These are phyloP conservation scores for Ettlia oleoabundans DNA, from an alignment of 139 green algal species.

Conservation along the genomic window DNA sequence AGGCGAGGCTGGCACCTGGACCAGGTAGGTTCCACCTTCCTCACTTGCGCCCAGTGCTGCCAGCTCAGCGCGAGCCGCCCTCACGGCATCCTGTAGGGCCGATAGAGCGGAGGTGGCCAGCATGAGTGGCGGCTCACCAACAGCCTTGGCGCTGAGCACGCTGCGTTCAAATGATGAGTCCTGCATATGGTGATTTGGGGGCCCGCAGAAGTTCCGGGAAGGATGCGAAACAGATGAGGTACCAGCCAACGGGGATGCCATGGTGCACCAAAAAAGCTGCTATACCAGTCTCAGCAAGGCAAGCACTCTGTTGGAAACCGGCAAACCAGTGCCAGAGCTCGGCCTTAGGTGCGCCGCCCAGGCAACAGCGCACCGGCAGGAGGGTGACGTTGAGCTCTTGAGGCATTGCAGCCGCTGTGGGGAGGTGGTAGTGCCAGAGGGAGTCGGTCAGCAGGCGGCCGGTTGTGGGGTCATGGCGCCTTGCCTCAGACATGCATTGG, in stretches of 20 bases:
- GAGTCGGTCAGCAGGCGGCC: conserved; percentile 35
- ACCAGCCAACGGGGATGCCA: neutral
- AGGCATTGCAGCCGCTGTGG: conserved; percentile 43
- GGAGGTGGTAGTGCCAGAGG: conserved; percentile 62
- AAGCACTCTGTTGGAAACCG: neutral
- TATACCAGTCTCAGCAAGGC: neutral
- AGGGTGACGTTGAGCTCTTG: conserved; percentile 54
- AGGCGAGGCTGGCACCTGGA: neutral
- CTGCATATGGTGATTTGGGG: too few species aligned
- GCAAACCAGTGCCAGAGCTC: neutral
- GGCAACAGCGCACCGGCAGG: conserved; percentile 31
- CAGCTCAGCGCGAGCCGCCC: conserved; percentile 1
- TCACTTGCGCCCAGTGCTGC: conserved; percentile 26
- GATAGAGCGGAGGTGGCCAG: conserved; percentile 34
- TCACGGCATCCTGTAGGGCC: conserved; percentile 26
- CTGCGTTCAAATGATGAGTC: conserved; percentile 1
- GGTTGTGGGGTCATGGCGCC: conserved; percentile 31
- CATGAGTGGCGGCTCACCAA: conserved; percentile 37
- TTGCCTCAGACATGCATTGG: conserved; percentile 38
- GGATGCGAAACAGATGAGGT: neutral
- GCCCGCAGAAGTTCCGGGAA: neutral
- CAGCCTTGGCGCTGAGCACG: conserved; percentile 7
- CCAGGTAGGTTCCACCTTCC: neutral
- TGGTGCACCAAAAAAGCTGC: too few species aligned
- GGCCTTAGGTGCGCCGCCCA: neutral